Evolutionary conservation across 148 eudicot species (phyloP), one percentile per base, ranked within the genome.

Genomic region (Arctostaphylos glauca): DNA sequence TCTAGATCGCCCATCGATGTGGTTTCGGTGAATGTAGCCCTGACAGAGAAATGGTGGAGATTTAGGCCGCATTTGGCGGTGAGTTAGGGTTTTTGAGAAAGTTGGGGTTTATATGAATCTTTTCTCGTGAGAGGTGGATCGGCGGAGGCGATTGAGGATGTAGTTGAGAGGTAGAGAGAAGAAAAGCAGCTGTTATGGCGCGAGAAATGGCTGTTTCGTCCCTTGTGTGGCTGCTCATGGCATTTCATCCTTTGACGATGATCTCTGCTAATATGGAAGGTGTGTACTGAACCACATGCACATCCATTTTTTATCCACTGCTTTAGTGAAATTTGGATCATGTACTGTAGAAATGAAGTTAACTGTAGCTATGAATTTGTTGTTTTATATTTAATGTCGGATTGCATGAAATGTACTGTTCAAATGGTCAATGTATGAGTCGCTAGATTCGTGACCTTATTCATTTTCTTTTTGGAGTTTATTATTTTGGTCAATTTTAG

Each of bases 201-300:
- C 82, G 84, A 67, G 84, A 74, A 59, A 78, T 74, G 1, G 66
- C 86, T 78, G 86, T 64, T 49, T 79, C 76, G 21, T 43, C 84
- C 80, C 71, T 89, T 55, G 52, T 81, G 41, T 83, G 86, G 88
- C 41, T 87, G 78, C 79, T 90, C 81, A 77, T 84, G 74, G 74
- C 85, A 83, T 49, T 89, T n/a, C 87, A 84, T 79, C 80, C 87
- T 53, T 58, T 89, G 76, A 87, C 76, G 73, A 62, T 86, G 54
- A 84, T 88, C 67, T 85, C 82, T 88, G 93, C 88, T 79, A 92
- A 92, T 84, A 87, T 91, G 81, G 96, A 93, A 93, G 96, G 96
- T 88, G 48, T 72, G 86, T 66, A 19, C 38, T 41, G 44, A 59
- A 12, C 21, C 25, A 0, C 31, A 4, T 48, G 5, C 5, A 18